Base-by-base conservation (phyloP, 1,284 basidiomycete genomes). In the Malassezia japonica region DNA sequence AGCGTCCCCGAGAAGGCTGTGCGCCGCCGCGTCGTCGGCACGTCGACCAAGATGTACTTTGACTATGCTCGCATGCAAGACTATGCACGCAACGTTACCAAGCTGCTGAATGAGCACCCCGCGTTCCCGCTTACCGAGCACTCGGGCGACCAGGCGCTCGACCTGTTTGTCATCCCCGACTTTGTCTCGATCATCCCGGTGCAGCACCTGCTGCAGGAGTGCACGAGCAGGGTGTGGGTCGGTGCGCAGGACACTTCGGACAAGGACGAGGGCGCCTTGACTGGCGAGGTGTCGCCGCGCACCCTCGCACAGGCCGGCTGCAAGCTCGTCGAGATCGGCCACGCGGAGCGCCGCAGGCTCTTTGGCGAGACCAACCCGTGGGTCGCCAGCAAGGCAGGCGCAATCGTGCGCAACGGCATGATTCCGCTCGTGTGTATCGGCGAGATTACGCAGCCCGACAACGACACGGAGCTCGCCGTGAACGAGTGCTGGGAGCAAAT, bases 11-110 rank as follows among this genome's bases (percentile, higher is more conserved):
- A 4, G 28, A 18, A 10, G 32, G 28, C 46, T 6, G 6, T 6
- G 24, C 48, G 48, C 9, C 45, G 47, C 20, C 57, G 60, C 15
- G 56, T 69, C 27, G 67, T 69, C 27, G 67, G 64, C 47, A 65
- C 66, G 9, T 67, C 64, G 27, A 57, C 60, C 55, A 68, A 68
- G 46, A 70, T 68, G 66, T 68, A 70, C 62, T 68, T 70, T 54
- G 67, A 70, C 50, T 32, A 65, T 5, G 42, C 51, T 24, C 55
- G 54, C 28, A 66, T 62, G 24, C 45, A 35, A 15, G 16, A 38
- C 1, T 66, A 66, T 25, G 40, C 18, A 20, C 40, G 15, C 2
- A 24, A 31, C 15, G 32, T 50, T 12, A 13, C 21, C 1, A 6
- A 9, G 9, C 21, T 21, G 4, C 21, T 36, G 10, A 55, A 57